Base-by-base conservation (phyloP, 164 flowering plant genomes). In the Kalanchoe fedtschenkoi region DNA sequence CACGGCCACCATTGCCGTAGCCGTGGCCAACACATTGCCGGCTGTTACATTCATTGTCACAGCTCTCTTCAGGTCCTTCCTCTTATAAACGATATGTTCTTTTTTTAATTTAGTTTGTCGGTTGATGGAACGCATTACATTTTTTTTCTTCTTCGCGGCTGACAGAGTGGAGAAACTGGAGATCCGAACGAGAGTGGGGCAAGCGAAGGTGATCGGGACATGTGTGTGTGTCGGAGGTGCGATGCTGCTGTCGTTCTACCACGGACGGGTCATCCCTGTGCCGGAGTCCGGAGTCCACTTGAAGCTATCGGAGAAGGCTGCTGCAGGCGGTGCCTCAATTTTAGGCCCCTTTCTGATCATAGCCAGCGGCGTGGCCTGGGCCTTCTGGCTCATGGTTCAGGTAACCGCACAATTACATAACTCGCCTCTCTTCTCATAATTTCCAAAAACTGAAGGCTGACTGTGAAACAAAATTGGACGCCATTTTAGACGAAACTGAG, bases 191-290 rank as follows among this genome's bases (percentile, higher is more conserved):
- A 65, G n/a, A 39, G 26, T 76, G 34, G 95, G 89, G 55, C 79
- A 77, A 59, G 96, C 92, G 0, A 91, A 91, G 75, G 73, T 89
- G n/a, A 0, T 73, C 13, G 96, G 96, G 14, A 91, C 98, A 19
- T n/a, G 74, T 19, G 28, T 86, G 3, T 86, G 95, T 54, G 86
- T 91, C 3, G 87, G 88, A 7, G 99, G 96, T 32, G 97, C 99
- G 2, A 81, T 93, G 87, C 34, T 93, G 11, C 65, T 90, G 72
- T 84, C 97, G 34, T 85, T 93, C 62, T 93, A 86, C 83, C 84
- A 84, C 61, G 96, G 99, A n/a, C 59, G 58, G 5, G 41, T 17
- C 1, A 66, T 93, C 10, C 44, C 58, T 43, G 76, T 88, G 5
- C 79, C 56, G 10, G 16, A 75, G 47, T 82, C 97, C 1, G 63